These are phyloP conservation scores for Aspergillus calidoustus DNA, from an alignment of 2,329 filamentous ascomycete species.

Conservation along the genomic window DNA sequence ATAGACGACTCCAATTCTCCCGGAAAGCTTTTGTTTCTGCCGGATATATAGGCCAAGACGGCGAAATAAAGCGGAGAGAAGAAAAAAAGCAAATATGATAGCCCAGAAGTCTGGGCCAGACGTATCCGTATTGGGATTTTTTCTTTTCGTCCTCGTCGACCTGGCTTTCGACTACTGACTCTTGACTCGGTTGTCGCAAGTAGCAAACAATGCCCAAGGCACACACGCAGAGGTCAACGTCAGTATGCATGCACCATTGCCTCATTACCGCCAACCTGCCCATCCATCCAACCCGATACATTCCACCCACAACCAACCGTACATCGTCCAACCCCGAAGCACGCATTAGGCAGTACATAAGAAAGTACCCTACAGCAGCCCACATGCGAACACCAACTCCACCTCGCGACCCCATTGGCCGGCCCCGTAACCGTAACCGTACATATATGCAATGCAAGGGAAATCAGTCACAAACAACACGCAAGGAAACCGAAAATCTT, in stretches of 20 bases:
- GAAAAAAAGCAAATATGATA: background rate
- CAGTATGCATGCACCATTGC: background rate
- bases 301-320: background rate
- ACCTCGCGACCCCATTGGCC: background rate
- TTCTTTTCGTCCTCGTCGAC: background rate
- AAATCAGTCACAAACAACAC: background rate
- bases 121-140: background rate
- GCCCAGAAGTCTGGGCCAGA: background rate
- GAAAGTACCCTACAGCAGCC: background rate
- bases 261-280: background rate
- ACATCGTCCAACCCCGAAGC: too few relatives aligned
- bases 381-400: background rate
- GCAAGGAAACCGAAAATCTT: background rate
- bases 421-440: background rate
- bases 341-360: background rate
- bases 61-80: background rate
- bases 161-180: background rate
- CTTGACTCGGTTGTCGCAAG: background rate
- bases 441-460: background rate
- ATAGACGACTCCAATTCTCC: background rate
- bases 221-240: background rate
- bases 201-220: too few relatives aligned
- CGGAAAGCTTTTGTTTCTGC: background rate
- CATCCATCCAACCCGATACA: background rate
- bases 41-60: background rate